Evolutionary conservation across 2,329 filamentous ascomycete genomes (phyloP), one percentile per base, ranked within the genome.

Genomic region (Gliomastix tumulicola): DNA sequence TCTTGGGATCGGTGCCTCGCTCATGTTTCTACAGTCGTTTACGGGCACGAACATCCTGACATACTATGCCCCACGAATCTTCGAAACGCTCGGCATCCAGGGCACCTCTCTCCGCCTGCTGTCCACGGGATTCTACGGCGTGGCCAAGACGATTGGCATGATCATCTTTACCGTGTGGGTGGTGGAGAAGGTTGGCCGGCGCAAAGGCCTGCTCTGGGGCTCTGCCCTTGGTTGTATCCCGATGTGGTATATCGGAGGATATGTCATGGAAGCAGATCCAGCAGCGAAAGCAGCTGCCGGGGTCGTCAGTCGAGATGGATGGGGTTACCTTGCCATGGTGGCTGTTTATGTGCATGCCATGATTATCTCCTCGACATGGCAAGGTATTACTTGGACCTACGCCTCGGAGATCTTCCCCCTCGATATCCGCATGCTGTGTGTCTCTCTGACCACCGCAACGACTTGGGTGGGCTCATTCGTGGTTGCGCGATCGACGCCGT

Each of bases 11-110:
- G 27, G 70, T 56, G 43, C 79, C 59, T 74, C 57, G 30, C 23
- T 78, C 71, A 59, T 61, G 55, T 56, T 59, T 21, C 42, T 57
- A 6, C 54, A 60, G 44, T 53, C 51, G 20, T 51, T 57, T 31
- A 56, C 53, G 1, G 55, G 75, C 32, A 69, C 72, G 43, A 73
- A 79, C 49, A 74, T 79, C 21, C 78, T 81, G 35, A 74, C 72
- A 4, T 80, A 79, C 54, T 81, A 42, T 21, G 31, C 36, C n/a
- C 40, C 40, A 17, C 34, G 40, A n/a, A 42, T 42, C 22, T 42
- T 42, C 20, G 53, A 56, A 43, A 60, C 50, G 11, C 54, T 63
- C 6, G 63, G 59, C 2, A 53, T 60, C 15, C 30, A 48, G 0
- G 56, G 58, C 1, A 61, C 55, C 9, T 48, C 49, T 0, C 41